Percentiles rank a stretch among this genome's conserved stretches.
phyloP scores from a whole-genome alignment of 2,329 filamentous ascomycete genomes.

The Sclerotinia sclerotiorum region DNA sequence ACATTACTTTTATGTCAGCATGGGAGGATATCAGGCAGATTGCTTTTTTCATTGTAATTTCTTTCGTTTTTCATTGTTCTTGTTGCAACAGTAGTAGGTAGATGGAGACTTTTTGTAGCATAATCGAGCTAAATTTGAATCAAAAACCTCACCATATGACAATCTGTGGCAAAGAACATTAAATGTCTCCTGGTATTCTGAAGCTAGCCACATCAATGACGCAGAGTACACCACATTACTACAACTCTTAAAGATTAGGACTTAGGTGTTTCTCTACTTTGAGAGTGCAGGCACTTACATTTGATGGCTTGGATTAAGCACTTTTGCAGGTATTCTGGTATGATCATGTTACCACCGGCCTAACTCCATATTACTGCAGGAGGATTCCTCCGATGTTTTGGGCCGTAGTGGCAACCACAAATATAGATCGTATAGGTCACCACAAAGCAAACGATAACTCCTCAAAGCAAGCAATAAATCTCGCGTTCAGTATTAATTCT shows the following conservation, averaged over 20 bases:
- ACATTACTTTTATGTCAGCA: slow-evolving; percentile 37
- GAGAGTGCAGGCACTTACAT: not conserved
- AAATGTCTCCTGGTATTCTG: not conserved
- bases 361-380: not conserved
- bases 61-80: slow-evolving; percentile 33
- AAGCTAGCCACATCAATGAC: not conserved
- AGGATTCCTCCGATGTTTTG: not conserved
- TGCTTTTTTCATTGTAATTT: slow-evolving; percentile 35
- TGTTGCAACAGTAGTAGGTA: slow-evolving; percentile 32
- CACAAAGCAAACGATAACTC: not conserved
- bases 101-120: slow-evolving; percentile 35
- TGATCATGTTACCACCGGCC: not conserved
- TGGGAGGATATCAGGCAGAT: slow-evolving; percentile 37
- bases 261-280: not conserved
- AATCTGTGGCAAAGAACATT: not conserved
- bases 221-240: not conserved
- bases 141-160: not conserved
- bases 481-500: not conserved
- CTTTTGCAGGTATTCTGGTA: not conserved
- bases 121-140: slow-evolving; percentile 30
- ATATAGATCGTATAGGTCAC: not conserved
- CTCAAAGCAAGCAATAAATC: not conserved
- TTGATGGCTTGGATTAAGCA: not conserved
- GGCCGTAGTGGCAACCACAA: not conserved
- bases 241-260: not conserved